A percentile compares a stretch with the other conserved stretches of the same genome.
phyloP scores from a whole-genome alignment of 2,329 filamentous ascomycete genomes.

The Stachybotrys chartarum region DNA sequence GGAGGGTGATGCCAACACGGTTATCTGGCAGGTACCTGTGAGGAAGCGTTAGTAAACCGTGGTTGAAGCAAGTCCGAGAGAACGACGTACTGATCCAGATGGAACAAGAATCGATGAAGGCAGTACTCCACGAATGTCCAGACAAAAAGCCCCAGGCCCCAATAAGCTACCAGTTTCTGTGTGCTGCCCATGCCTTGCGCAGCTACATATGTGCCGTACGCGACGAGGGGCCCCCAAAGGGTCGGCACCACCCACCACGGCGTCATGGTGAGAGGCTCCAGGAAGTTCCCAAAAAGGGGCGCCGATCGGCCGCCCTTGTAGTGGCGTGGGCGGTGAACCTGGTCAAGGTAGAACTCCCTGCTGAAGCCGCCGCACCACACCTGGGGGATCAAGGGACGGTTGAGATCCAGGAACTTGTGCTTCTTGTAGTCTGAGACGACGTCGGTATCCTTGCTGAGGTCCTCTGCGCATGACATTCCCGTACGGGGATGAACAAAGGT shows the following conservation, averaged over 20 bases:
- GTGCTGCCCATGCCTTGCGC: slow-evolving; percentile 49
- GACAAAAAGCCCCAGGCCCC: slow-evolving; percentile 61
- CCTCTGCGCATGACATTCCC: slow-evolving; percentile 83
- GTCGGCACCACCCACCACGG: slow-evolving; percentile 87
- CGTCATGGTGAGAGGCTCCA: slow-evolving; percentile 95
- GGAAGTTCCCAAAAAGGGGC: slow-evolving; percentile 92
- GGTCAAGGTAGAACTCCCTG: slow-evolving; percentile 95
- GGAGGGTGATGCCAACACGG: slow-evolving; percentile 72
- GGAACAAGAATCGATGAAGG: slow-evolving; percentile 86
- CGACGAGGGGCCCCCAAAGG: slow-evolving; percentile 75
- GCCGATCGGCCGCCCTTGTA: slow-evolving; percentile 92
- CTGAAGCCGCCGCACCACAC: slow-evolving; percentile 81
- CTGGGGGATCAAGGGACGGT: slow-evolving; percentile 76
- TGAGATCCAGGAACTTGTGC: slow-evolving; percentile 91
- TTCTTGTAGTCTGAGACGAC: slow-evolving; percentile 67
- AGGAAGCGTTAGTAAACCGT: slow-evolving; percentile 18
- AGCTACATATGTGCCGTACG: slow-evolving; percentile 64
- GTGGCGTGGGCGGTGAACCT: slow-evolving; percentile 91
- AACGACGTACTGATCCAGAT: slow-evolving; percentile 73
- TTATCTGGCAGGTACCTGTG: slow-evolving; percentile 82
- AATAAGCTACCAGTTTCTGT: slow-evolving; percentile 51
- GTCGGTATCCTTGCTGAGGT: slow-evolving; percentile 83
- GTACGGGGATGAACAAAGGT: slow-evolving; percentile 54
- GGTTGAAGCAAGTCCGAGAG: not conserved
- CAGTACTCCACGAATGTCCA: slow-evolving; percentile 91